These are phyloP conservation scores for Phaffia tasmanica DNA, from an alignment of 768 basidiomycete genomes.

Conservation along the genomic window DNA sequence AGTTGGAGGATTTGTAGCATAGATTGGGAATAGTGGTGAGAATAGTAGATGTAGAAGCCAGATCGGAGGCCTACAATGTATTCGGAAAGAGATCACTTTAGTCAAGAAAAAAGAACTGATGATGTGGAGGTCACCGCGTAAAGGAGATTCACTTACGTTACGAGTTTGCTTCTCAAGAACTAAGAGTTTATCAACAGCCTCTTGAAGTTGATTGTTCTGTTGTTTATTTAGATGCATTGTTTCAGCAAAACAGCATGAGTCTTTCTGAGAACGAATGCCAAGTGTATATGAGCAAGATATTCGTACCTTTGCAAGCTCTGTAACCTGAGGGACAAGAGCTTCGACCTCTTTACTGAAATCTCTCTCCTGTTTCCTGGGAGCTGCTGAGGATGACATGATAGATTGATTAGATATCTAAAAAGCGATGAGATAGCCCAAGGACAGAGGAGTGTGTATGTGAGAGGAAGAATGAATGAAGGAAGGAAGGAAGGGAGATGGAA, in stretches of 20 bases:
- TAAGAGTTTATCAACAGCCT: slow-evolving; percentile 79
- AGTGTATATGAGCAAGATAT: not conserved
- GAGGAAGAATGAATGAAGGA: too few species aligned
- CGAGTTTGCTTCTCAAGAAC: slow-evolving; percentile 87
- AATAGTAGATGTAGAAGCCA: slow-evolving; percentile 77
- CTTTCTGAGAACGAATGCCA: not conserved
- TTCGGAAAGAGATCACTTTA: not conserved
- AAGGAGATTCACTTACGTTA: slow-evolving; percentile 51
- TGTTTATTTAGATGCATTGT: not conserved
- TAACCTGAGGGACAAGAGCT: slow-evolving; percentile 57
- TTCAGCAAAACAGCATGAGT: not conserved
- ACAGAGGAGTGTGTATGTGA: too few species aligned
- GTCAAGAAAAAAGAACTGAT: not conserved
- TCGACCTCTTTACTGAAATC: slow-evolving; percentile 80
- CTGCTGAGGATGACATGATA: slow-evolving; percentile 22
- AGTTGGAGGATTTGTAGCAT: slow-evolving; percentile 60
- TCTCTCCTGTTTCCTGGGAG: slow-evolving; percentile 36
- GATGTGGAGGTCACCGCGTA: not conserved
- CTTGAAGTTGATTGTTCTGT: slow-evolving; percentile 69
- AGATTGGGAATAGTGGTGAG: slow-evolving; percentile 62
- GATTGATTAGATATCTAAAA: not conserved
- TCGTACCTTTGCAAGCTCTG: slow-evolving; percentile 58
- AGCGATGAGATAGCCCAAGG: not conserved
- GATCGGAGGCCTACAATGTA: slow-evolving; percentile 66
- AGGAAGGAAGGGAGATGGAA: too few species aligned